Percentiles rank a stretch among this genome's conserved stretches.
Evolutionary conservation across 805 yeast genomes (phyloP).

Genomic region (Starmerella potacharoeniae): DNA sequence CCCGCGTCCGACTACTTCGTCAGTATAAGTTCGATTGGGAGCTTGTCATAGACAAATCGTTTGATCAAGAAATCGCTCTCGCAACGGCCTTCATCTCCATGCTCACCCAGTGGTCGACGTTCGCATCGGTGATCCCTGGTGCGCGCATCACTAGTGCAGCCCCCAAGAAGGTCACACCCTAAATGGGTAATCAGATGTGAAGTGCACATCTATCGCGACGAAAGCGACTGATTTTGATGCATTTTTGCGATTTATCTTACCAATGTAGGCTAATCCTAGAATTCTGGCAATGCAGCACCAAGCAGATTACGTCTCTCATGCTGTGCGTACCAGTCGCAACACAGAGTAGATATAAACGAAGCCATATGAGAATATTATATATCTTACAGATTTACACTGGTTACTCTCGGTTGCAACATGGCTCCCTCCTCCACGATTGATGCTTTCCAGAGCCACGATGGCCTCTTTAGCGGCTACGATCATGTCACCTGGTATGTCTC

Average conservation of each 20-base stretch:
- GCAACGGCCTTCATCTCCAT: conserved; percentile 52
- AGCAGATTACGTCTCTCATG: not conserved
- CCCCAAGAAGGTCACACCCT: not conserved
- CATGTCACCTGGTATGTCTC: conserved; percentile 61
- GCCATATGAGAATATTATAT: not conserved
- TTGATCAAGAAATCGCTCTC: conserved; percentile 43
- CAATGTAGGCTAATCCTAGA: not conserved
- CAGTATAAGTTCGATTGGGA: conserved; percentile 52
- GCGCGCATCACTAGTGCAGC: conserved; percentile 1
- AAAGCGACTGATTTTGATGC: not conserved
- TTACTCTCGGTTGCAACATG: not conserved
- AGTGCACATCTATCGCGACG: not conserved
- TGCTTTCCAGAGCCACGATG: not conserved
- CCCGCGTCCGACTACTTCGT: conserved; percentile 46
- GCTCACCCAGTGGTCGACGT: conserved; percentile 53
- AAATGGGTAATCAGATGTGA: not conserved
- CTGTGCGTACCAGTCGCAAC: not conserved
- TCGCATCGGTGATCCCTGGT: conserved; percentile 1
- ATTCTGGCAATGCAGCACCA: not conserved
- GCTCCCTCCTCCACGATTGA: not conserved
- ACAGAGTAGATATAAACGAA: not conserved
- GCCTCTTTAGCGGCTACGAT: conserved; percentile 34
- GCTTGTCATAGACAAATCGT: conserved; percentile 38
- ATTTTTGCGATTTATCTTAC: not conserved
- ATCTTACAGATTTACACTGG: too few relatives aligned